A percentile compares a stretch with the other conserved stretches of the same genome.
Evolutionary conservation across 1,139 yeast species (phyloP).

Genomic region (Arxiozyma slooffiae): DNA sequence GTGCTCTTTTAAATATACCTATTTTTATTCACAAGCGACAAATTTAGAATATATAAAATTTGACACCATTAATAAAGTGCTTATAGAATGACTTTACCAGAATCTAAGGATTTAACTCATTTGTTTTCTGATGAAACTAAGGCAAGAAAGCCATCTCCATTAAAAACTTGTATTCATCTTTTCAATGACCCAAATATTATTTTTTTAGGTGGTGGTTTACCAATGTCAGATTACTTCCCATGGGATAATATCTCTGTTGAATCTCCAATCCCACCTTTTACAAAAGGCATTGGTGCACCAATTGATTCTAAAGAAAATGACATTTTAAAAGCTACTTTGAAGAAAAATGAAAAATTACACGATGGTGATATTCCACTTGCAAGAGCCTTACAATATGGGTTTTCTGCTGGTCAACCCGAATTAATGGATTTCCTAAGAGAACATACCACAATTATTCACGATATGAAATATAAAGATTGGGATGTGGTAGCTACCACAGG

Average conservation of each 20-base stretch:
- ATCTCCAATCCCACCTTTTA: constrained; percentile 69
- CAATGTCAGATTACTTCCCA: constrained; percentile 84
- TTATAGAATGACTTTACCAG: constrained; percentile 27
- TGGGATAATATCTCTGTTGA: constrained; percentile 64
- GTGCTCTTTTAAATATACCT: too few species aligned
- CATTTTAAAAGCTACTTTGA: constrained; percentile 29
- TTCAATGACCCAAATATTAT: constrained; percentile 65
- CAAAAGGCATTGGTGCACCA: constrained; percentile 62
- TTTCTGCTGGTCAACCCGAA: constrained; percentile 70
- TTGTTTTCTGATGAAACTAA: constrained; percentile 70
- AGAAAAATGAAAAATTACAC: constrained; percentile 31
- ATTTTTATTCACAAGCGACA: too few species aligned
- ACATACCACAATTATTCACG: constrained; percentile 64
- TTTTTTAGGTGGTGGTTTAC: constrained; percentile 93
- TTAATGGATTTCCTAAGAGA: constrained; percentile 57
- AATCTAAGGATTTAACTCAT: constrained; percentile 64
- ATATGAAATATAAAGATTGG: constrained; percentile 60
- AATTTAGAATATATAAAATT: too few species aligned
- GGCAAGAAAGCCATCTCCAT: constrained; percentile 66
- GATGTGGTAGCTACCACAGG: constrained; percentile 56
- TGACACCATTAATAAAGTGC: background rate
- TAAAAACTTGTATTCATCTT: constrained; percentile 77
- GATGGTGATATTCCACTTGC: constrained; percentile 62
- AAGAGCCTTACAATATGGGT: constrained; percentile 86
- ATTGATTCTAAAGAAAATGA: constrained; percentile 40